Evolutionary conservation across 2,329 filamentous ascomycete genomes (phyloP).

Genomic region (Tolypocladium ophioglossoides): DNA sequence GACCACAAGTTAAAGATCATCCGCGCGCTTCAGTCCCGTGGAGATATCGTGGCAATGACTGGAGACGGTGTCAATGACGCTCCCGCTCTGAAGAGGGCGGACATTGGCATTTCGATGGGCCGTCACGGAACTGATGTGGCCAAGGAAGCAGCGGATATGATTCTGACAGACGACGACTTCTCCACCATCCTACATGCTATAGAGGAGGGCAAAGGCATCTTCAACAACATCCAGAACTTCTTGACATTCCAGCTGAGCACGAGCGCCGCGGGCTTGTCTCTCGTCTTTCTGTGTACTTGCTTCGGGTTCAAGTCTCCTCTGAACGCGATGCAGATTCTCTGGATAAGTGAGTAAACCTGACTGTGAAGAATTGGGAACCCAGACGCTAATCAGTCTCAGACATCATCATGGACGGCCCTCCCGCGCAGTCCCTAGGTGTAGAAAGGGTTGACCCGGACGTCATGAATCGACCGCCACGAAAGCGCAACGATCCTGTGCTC

Average conservation of each 20-base stretch:
- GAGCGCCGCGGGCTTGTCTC: slow-evolving; percentile 80
- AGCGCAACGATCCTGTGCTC: slow-evolving; percentile 81
- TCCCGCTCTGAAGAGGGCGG: slow-evolving; percentile 89
- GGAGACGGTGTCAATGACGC: slow-evolving; percentile 98
- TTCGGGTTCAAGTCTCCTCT: slow-evolving; percentile 90
- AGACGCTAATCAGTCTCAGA: slow-evolving; percentile 42
- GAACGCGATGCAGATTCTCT: slow-evolving; percentile 99
- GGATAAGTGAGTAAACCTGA: slow-evolving; percentile 71
- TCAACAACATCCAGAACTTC: slow-evolving; percentile 99
- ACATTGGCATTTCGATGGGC: slow-evolving; percentile 97
- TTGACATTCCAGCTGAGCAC: slow-evolving; percentile 97
- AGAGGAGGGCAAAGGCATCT: slow-evolving; percentile 97
- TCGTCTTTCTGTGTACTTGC: slow-evolving; percentile 87
- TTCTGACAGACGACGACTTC: slow-evolving; percentile 81
- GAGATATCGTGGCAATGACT: slow-evolving; percentile 98
- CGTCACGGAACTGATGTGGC: slow-evolving; percentile 91
- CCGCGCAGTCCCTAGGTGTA: slow-evolving; percentile 91
- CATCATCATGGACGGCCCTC: slow-evolving; percentile 98
- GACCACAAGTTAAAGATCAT: slow-evolving; percentile 99
- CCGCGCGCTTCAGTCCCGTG: slow-evolving; percentile 76
- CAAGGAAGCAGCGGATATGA: slow-evolving; percentile 93
- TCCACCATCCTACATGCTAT: slow-evolving; percentile 89
- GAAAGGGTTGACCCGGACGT: slow-evolving; percentile 91
- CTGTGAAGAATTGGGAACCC: no score
- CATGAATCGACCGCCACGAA: slow-evolving; percentile 79